Percentiles rank a stretch among this genome's conserved stretches.
Conservation (phyloP, 1,139 yeast genomes). For the Spencermartinsiella ligniputridi region DNA sequence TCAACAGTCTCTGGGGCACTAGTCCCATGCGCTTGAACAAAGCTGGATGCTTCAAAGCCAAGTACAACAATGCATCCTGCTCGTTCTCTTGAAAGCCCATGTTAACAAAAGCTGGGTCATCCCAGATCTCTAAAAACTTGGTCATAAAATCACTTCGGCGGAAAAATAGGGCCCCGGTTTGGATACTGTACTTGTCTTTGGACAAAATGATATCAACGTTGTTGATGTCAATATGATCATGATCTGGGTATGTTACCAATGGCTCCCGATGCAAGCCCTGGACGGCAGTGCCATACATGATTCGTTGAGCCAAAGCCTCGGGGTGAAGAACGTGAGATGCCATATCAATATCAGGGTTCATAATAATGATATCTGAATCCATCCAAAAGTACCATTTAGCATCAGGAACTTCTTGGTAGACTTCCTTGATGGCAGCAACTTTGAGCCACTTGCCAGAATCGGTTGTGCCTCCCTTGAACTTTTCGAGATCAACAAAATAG, state of each 20-base stretch:
- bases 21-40: constrained; percentile 31
- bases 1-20: constrained; percentile 34
- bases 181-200: constrained; percentile 33
- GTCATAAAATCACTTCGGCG: constrained; percentile 25
- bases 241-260: constrained; percentile 6
- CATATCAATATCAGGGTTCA: constrained; percentile 29
- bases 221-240: constrained; percentile 19
- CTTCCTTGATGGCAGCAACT: constrained; percentile 29
- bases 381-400: constrained; percentile 37
- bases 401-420: constrained; percentile 26
- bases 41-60: constrained; percentile 21
- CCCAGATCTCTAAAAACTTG: constrained; percentile 25
- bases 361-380: constrained; percentile 31
- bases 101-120: constrained; percentile 16
- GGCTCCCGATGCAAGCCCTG: background rate
- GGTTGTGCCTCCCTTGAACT: constrained; percentile 9
- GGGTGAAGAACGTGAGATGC: constrained; percentile 32
- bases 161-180: constrained; percentile 37
- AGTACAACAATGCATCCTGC: constrained; percentile 25
- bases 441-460: constrained; percentile 31
- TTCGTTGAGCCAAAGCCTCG: constrained; percentile 23
- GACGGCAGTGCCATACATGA: constrained; percentile 17
- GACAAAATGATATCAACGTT: constrained; percentile 26
- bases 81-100: constrained; percentile 19
- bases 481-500: constrained; percentile 22